Evolutionary conservation across 805 yeast species (phyloP), one percentile per base, ranked within the genome.

Genomic region (Ogataea minuta): DNA sequence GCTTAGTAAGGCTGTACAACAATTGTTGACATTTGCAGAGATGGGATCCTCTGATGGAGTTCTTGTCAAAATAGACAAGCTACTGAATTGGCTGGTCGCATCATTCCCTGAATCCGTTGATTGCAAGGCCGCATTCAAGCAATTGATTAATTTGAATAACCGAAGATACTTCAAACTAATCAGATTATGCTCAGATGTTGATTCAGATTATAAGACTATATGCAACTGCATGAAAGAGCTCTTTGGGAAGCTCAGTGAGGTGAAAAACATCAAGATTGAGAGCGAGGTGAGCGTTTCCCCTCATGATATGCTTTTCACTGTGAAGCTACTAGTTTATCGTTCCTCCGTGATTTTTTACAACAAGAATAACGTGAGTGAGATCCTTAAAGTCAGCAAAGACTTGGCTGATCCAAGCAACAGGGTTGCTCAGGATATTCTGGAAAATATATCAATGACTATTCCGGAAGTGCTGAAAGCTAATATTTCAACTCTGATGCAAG

Each of bases 391-490:
- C 24, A 63, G 76, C 5, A 70, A 67, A 39, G 67, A 73, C 34
- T 34, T 23, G 3, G 36, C 49, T 5, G 54, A 59, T 31, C 49
- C 59, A 9, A 53, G 64, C 48, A 48, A 54, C 28, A 35, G 58
- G 6, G 47, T 61, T 19, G 71, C 89, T 0, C 74, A 77, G 39
- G 76, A 71, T 34, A 47, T 84, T 4, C 60, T 87, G 17, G 79
- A 78, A 42, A 68, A 74, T 28, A 74, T 85, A 3, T 79, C 95
- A 0, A 51, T 58, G 2, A 67, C 73, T 3, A 64, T 75, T 32
- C 96, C 96, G 0, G 71, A 72, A 10, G 77, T 81, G 1, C 71
- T 88, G 56, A 76, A 75, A 49, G 70, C 72, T 23, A 85, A 85
- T 50, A 65, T 81, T 8, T 61, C 68, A 4, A 70, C 71, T 6